Evolutionary conservation across 2,329 filamentous ascomycete genomes (phyloP), one percentile per base, ranked within the genome.

Genomic region (Diaporthe amygdali): DNA sequence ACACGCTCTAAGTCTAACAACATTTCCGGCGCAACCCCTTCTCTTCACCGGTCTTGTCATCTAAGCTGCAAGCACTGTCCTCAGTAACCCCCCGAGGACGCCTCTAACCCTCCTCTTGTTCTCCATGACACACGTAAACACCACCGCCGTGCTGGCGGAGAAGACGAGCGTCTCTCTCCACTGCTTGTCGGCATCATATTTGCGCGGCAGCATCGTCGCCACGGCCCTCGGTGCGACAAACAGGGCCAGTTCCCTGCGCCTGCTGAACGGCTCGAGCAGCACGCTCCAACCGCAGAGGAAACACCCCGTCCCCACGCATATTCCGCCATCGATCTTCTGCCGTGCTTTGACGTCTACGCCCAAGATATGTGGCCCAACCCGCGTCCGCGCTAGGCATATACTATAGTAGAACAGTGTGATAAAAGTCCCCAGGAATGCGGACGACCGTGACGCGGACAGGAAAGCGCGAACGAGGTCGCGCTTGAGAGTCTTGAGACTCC

Each of bases 371-470:
- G 94, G 94, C 0, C 94, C 94, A 8, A 96, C 72, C 14, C 93
- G 87, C 1, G 91, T 95, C 54, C 94, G 89, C 7, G 90, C 86
- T 0, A 97, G 88, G 78, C 94, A 97, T 4, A 97, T 92, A 34
- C 92, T 91, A 79, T 97, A 97, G 83, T 95, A 97, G 79, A 96
- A 96, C 14, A 95, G 83, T 1, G 90, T 85, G 74, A 97, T 92
- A 80, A 96, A 97, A 0, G 90, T 83, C 3, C 91, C 93, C 1
- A 97, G 86, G 79, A 97, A 96, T 0, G 92, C 87, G 0, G 94
- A 95, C 6, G 93, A 95, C 39, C 92, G 89, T 12, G 87, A 81
- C 1, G 93, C 90, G 2, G 91, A 91, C 17, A 84, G 75, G 32
- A 91, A 70, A 1, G 91, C 90, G 32, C 82, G 81, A 49, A 76